Evolutionary conservation across 768 basidiomycete genomes (phyloP).

Genomic region (Saitozyma sp.): DNA sequence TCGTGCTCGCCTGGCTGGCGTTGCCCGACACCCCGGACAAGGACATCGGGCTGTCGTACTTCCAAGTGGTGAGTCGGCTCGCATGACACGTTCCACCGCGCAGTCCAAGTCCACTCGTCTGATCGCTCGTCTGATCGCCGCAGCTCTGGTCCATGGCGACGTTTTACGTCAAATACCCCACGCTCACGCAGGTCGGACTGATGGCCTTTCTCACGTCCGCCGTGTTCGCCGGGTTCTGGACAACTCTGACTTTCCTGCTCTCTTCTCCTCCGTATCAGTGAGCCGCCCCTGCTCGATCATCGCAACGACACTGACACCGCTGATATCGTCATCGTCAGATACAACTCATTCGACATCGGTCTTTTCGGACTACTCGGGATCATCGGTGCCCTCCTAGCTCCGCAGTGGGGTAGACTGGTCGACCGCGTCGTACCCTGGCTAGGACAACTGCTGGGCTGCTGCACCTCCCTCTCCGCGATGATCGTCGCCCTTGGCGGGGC

Average conservation of each 20-base stretch:
- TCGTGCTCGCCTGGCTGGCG: slow-evolving; percentile 63
- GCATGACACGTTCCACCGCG: background rate
- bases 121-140: background rate
- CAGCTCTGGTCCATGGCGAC: slow-evolving; percentile 67
- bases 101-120: background rate
- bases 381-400: slow-evolving; percentile 64
- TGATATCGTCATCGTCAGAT: no score
- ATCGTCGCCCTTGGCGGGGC: slow-evolving; percentile 68
- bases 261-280: slow-evolving; percentile 74
- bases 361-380: slow-evolving; percentile 72
- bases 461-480: slow-evolving; percentile 38
- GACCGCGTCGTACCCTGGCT: slow-evolving; percentile 77
- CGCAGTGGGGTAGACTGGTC: slow-evolving; percentile 67
- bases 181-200: slow-evolving; percentile 66
- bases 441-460: slow-evolving; percentile 63
- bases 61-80: slow-evolving; percentile 53
- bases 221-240: slow-evolving; percentile 49
- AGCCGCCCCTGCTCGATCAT: slow-evolving; percentile 4
- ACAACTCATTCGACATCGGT: slow-evolving; percentile 64
- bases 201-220: slow-evolving; percentile 61
- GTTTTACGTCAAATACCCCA: slow-evolving; percentile 73
- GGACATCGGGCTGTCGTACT: slow-evolving; percentile 62
- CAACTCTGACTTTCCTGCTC: slow-evolving; percentile 69
- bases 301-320: background rate
- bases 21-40: slow-evolving; percentile 85